Evolutionary conservation across 345 rosid genomes (phyloP).

Genomic region (Lumnitzera littorea): DNA sequence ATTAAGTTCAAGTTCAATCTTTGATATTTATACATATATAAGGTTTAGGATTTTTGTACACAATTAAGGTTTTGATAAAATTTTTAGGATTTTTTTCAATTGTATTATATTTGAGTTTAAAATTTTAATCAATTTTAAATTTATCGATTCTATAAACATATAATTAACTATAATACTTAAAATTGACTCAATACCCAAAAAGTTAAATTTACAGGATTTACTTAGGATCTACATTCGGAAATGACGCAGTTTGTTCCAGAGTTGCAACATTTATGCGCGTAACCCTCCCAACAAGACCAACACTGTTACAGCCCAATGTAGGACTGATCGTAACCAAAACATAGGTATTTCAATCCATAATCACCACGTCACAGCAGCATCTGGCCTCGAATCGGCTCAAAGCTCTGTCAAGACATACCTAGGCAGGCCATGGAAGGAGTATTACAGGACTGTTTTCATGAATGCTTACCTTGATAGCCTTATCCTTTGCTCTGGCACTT

Average conservation of each 20-base stretch:
- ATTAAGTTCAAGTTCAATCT: too few relatives aligned
- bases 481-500: slow-evolving; percentile 35
- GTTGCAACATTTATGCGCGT: slow-evolving; percentile 43
- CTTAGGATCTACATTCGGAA: slow-evolving; percentile 34
- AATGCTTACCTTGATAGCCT: slow-evolving; percentile 40
- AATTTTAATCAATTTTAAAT: too few relatives aligned
- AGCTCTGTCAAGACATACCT: slow-evolving; percentile 48
- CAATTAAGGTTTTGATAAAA: too few relatives aligned
- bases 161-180: too few relatives aligned
- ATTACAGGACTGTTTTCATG: slow-evolving; percentile 42
- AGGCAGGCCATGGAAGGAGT: slow-evolving; percentile 63
- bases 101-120: too few relatives aligned
- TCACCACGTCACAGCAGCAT: slow-evolving; percentile 39
- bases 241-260: slow-evolving; percentile 50
- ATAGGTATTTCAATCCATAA: slow-evolving; percentile 55
- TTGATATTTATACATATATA: too few relatives aligned
- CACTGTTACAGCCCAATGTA: slow-evolving; percentile 47
- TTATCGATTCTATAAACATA: too few relatives aligned
- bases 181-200: too few relatives aligned
- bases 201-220: too few relatives aligned
- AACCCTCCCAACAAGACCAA: slow-evolving; percentile 36
- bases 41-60: too few relatives aligned
- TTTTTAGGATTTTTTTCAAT: too few relatives aligned
- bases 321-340: slow-evolving; percentile 54
- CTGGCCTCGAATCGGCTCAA: slow-evolving; percentile 37